Percentiles rank a stretch among this genome's conserved stretches.
Evolutionary conservation across 208 protist species (phyloP).

Genomic region (Leishmania turanica): DNA sequence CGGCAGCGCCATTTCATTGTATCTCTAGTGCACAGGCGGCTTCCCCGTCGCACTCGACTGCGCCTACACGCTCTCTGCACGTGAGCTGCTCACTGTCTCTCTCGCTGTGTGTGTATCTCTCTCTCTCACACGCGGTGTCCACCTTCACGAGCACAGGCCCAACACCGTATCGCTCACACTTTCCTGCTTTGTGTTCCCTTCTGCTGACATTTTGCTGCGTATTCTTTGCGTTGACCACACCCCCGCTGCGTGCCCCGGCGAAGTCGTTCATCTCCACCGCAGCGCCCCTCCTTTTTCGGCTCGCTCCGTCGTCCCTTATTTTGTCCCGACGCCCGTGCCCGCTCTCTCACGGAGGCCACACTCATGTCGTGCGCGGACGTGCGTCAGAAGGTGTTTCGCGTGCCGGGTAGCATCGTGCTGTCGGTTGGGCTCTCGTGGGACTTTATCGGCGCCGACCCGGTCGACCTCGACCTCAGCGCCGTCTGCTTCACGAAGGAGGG

Average conservation of each 20-base stretch:
- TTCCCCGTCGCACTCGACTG: neutral
- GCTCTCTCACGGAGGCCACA: conserved; percentile 3
- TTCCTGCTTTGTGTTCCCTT: neutral
- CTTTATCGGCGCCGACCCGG: conserved; percentile 73
- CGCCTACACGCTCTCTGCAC: neutral
- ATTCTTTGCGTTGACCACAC: neutral
- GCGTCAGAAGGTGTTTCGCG: conserved; percentile 83
- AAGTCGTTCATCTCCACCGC: neutral
- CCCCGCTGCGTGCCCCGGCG: neutral
- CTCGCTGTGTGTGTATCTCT: neutral
- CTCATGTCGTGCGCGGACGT: conserved; percentile 53
- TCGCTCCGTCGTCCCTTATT: conserved; percentile 1
- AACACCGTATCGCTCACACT: neutral
- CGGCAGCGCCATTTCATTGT: neutral
- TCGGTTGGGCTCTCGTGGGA: conserved; percentile 79
- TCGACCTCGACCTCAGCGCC: conserved; percentile 83
- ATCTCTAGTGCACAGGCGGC: neutral
- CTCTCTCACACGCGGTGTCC: neutral
- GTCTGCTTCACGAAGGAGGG: conserved; percentile 80
- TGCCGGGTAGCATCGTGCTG: conserved; percentile 66
- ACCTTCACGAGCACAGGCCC: neutral
- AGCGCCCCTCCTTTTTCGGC: neutral
- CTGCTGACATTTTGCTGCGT: neutral
- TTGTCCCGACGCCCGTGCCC: neutral
- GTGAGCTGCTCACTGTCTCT: neutral